Evolutionary conservation across 805 yeast species (phyloP).

Genomic region (Candida vartiovaarae): DNA sequence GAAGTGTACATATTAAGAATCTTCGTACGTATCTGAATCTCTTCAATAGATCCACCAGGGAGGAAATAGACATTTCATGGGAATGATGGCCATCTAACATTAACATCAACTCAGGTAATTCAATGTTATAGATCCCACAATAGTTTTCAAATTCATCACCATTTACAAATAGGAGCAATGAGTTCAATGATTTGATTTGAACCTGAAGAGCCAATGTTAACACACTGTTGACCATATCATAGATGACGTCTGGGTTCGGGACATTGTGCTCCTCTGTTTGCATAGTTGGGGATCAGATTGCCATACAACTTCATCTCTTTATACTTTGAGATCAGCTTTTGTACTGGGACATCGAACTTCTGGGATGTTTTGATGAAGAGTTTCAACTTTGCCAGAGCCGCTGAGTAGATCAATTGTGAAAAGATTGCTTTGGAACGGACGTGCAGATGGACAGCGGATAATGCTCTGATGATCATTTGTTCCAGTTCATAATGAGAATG

Average conservation of each 20-base stretch:
- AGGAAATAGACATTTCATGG: slow-evolving; percentile 9
- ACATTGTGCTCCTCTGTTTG: background rate
- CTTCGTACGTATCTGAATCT: slow-evolving; percentile 33
- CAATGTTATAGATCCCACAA: slow-evolving; percentile 36
- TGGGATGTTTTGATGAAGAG: slow-evolving; percentile 17
- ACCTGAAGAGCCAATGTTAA: slow-evolving; percentile 28
- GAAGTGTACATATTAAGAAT: slow-evolving; percentile 35
- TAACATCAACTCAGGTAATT: slow-evolving; percentile 24
- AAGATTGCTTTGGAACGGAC: slow-evolving; percentile 1
- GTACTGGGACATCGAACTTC: slow-evolving; percentile 22
- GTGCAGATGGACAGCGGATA: background rate
- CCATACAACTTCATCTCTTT: slow-evolving; percentile 26
- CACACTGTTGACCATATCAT: slow-evolving; percentile 24
- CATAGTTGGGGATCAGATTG: slow-evolving; percentile 9
- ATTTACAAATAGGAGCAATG: slow-evolving; percentile 25
- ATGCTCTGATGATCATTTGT: background rate
- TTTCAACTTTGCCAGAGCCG: slow-evolving; percentile 13
- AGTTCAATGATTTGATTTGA: slow-evolving; percentile 20
- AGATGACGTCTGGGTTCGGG: slow-evolving; percentile 4
- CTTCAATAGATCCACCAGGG: slow-evolving; percentile 26
- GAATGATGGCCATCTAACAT: slow-evolving; percentile 1
- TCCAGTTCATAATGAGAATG: background rate
- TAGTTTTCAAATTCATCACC: slow-evolving; percentile 32
- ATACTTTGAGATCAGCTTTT: slow-evolving; percentile 22
- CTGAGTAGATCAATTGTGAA: slow-evolving; percentile 7